Conservation (phyloP, 371 early-diverging fungal species). For the Mucor mucedo region DNA sequence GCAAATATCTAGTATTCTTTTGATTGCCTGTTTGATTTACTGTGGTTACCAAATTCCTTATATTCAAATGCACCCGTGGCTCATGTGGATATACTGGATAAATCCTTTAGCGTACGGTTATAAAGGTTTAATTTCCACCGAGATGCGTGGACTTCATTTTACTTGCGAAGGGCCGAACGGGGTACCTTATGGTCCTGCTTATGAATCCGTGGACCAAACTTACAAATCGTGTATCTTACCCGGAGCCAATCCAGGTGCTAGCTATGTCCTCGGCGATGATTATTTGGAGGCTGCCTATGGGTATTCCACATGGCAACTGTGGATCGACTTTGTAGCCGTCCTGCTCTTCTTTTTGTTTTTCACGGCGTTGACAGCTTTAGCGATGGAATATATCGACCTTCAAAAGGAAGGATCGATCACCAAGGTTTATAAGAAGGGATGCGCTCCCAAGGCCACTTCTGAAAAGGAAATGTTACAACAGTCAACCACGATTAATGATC, state of each 20-base stretch:
- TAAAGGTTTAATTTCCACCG: constrained; percentile 66
- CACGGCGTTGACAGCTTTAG: constrained; percentile 48
- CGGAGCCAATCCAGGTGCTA: constrained; percentile 53
- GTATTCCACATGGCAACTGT: constrained; percentile 42
- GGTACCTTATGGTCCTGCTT: constrained; percentile 45
- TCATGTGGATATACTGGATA: constrained; percentile 73
- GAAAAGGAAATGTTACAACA: constrained; percentile 29
- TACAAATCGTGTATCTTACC: constrained; percentile 59
- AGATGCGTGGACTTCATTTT: constrained; percentile 51
- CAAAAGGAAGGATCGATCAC: constrained; percentile 55
- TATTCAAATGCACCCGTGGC: constrained; percentile 67
- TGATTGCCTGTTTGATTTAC: constrained; percentile 63
- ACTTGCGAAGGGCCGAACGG: constrained; percentile 43
- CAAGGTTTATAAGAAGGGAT: constrained; percentile 56
- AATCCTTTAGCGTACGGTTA: constrained; percentile 70
- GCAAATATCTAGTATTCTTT: constrained; percentile 56
- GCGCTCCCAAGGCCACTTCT: constrained; percentile 28
- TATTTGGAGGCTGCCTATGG: constrained; percentile 48
- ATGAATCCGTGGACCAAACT: constrained; percentile 29
- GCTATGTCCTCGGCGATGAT: constrained; percentile 51
- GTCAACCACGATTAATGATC: constrained; percentile 23
- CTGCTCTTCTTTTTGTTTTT: constrained; percentile 57
- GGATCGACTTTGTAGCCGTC: constrained; percentile 64
- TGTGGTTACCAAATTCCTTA: constrained; percentile 71
- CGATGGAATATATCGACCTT: constrained; percentile 57